These are phyloP conservation scores for Trifolium dubium DNA, from an alignment of 306 rosid species.

Conservation along the genomic window DNA sequence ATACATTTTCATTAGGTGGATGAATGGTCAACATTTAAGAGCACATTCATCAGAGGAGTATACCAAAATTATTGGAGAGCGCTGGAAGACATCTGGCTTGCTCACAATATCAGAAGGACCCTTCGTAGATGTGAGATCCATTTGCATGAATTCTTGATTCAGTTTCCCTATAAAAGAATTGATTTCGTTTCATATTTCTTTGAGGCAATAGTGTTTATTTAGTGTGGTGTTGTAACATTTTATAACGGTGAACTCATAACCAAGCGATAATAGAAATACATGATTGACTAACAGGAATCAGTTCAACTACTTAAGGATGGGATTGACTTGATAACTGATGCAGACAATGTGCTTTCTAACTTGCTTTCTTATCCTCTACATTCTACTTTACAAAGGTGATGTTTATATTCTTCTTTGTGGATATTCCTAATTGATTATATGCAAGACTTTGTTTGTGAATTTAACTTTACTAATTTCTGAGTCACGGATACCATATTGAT, in stretches of 20 bases:
- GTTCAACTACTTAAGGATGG: slow-evolving; percentile 85
- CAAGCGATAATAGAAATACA: background rate
- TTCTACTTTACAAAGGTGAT: slow-evolving; percentile 70
- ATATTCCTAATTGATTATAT: background rate
- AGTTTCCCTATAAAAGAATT: background rate
- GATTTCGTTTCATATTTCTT: slow-evolving; percentile 28
- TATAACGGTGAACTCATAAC: background rate
- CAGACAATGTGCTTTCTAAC: slow-evolving; percentile 73
- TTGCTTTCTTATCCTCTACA: slow-evolving; percentile 85
- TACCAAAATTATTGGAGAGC: slow-evolving; percentile 73
- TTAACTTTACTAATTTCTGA: background rate
- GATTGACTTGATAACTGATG: slow-evolving; percentile 80
- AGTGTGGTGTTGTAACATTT: slow-evolving; percentile 14
- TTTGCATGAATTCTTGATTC: slow-evolving; percentile 36
- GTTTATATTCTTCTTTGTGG: slow-evolving; percentile 16
- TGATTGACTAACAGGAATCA: slow-evolving; percentile 64
- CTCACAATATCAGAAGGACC: slow-evolving; percentile 67
- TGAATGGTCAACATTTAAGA: slow-evolving; percentile 95
- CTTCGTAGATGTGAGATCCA: slow-evolving; percentile 71
- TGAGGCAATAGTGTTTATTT: slow-evolving; percentile 12
- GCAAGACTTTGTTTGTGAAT: background rate
- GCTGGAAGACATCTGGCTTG: slow-evolving; percentile 71
- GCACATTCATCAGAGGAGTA: slow-evolving; percentile 70
- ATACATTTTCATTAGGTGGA: slow-evolving; percentile 66
- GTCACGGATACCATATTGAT: background rate